Base-by-base conservation (phyloP, 768 basidiomycete species). In the Lactarius evosmus region DNA sequence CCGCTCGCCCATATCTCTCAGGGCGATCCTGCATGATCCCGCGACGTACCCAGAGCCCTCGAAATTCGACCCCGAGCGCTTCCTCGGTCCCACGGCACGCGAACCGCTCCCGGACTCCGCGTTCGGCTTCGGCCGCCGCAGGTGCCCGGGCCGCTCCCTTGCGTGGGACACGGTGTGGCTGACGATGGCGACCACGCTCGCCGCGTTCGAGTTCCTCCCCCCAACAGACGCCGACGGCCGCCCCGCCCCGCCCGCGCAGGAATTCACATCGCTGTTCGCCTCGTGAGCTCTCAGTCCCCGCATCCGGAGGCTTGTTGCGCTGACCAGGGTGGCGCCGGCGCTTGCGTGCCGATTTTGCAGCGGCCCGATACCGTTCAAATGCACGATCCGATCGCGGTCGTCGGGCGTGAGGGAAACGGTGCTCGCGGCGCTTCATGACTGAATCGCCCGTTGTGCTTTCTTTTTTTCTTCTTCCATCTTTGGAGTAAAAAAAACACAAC, bases 121-220 rank as follows among this genome's bases (percentile, higher is more conserved):
- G 5, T 65, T 60, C 33, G 66, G 66, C 22, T 67, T 65, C 25
- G 63, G 63, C 8, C 52, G 58, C 12, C 66, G 63, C 14, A 7
- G 11, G 19, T 65, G 63, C 25, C 63, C 63, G 8, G 66, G 66
- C 30, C 58, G 50, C 8, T n/a, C 25, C 36, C 56, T 60, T 32
- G 63, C 66, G 25, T 36, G 32, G 25, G 40, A 55, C 27, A 8
- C 33, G n/a, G 5, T 56, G 19, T 65, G 60, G 64, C n/a, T 56
- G 25, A 40, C 58, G 50, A 59, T 67, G 17, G 66, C 55, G 19
- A 56, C n/a, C 36, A 59, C 60, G 63, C 55, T 60, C n/a, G 58
- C 63, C 7, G 17, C 29, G 4, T 67, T 56, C 49, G 66, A 66
- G 14, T 58, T 66, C 22, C 56, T 58, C 14, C 56, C 62, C 3